These are phyloP conservation scores for Leccinum rimulosum DNA, from an alignment of 768 basidiomycete species.

Conservation along the genomic window DNA sequence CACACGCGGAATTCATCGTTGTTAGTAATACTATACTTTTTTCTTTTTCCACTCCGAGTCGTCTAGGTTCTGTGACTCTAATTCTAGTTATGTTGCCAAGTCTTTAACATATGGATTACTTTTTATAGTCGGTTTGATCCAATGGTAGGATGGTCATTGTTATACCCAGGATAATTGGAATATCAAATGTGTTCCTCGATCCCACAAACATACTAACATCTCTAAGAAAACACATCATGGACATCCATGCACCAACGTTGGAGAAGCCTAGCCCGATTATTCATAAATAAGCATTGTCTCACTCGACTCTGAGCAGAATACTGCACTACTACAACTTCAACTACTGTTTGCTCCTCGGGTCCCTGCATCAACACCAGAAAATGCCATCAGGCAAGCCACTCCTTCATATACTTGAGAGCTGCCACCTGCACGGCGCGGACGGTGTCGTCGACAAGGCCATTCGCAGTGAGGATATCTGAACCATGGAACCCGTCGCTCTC, in stretches of 20 bases:
- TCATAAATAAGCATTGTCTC: not conserved
- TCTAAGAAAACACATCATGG: not conserved
- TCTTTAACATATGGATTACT: too few species aligned
- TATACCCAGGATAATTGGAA: not conserved
- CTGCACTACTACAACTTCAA: not conserved
- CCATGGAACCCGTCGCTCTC: slow-evolving; percentile 65
- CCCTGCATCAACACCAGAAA: not conserved
- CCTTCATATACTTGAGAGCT: slow-evolving; percentile 50
- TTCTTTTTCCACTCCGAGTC: too few species aligned
- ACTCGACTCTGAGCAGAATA: not conserved
- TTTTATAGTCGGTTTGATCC: too few species aligned
- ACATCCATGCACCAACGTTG: not conserved
- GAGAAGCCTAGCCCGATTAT: not conserved
- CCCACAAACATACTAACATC: not conserved
- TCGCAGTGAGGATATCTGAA: slow-evolving; percentile 51
- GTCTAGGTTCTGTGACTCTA: not conserved
- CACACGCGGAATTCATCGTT: not conserved
- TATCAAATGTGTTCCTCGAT: too few species aligned
- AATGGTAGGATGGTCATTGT: not conserved
- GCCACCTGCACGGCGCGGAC: slow-evolving; percentile 53
- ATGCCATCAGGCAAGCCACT: slow-evolving; percentile 42
- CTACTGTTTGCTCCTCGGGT: not conserved
- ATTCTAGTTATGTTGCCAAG: too few species aligned
- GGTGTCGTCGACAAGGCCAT: slow-evolving; percentile 47
- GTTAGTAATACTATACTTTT: not conserved